Base-by-base conservation (phyloP, 257 asterid species). In the Rubia yunnanensis region DNA sequence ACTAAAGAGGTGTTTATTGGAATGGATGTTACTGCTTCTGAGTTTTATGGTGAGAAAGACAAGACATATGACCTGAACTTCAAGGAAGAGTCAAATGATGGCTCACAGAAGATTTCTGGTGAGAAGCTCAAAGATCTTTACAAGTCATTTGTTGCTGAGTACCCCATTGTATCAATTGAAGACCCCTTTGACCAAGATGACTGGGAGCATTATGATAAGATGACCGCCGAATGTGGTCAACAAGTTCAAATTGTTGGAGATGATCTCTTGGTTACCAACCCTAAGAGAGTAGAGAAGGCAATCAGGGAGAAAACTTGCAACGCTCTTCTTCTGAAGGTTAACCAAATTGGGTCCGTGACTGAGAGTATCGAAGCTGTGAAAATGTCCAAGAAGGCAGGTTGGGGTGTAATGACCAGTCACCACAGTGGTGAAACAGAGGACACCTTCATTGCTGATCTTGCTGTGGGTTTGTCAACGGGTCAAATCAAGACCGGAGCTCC, bases 361-460 rank as follows among this genome's bases (percentile, higher is more conserved):
- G 98, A 92, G 80, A 89, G 98, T 75, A 92, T 92, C 64, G 96
- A 92, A 79, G 98, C 98, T 32, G 96, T 92, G 24, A 86, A 46
- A 77, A 92, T 92, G 96, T 92, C 98, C 66, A 92, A 92, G 84
- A 81, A 44, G 22, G 98, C 97, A 49, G 98, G 98, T 52, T 92
- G 98, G 98, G 98, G 98, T 65, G 97, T 89, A 22, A 92, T 92
- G 98, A 83, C 98, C 80, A 92, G 98, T 69, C 98, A 92, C 80
- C 96, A 97, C 83, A 92, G 98, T 89, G 97, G 98, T 1, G 98
- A 92, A 57, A 92, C 97, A 0, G 98, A 92, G 84, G 98, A 92
- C 77, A 89, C 98, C 71, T 92, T 92, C 88, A 92, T 92, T 79
- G 97, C 96, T 70, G 98, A 92, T 80, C 97, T 92, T 17, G 72